Evolutionary conservation across 176 grass and related monocot genomes (phyloP).

Genomic region (Pontederia crassipes): DNA sequence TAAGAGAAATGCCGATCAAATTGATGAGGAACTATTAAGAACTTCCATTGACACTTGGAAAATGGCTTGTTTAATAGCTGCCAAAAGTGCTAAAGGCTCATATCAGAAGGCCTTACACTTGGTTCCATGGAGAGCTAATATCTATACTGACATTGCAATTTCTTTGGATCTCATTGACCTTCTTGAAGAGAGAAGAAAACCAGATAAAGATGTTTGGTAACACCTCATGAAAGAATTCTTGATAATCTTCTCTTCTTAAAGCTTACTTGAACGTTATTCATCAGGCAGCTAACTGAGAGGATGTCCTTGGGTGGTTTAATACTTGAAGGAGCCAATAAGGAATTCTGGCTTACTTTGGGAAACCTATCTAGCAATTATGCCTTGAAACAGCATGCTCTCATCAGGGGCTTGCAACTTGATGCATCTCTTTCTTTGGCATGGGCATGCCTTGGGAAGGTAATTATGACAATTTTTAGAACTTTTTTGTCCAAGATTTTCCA

Average conservation of each 20-base stretch:
- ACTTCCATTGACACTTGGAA: conserved; percentile 56
- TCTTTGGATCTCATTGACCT: conserved; percentile 58
- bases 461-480: conserved; percentile 7
- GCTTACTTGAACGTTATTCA: conserved; percentile 26
- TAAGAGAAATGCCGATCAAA: conserved; percentile 21
- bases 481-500: not conserved
- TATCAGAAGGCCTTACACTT: conserved; percentile 65
- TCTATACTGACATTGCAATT: conserved; percentile 74
- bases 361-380: conserved; percentile 50
- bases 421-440: conserved; percentile 71
- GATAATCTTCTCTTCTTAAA: not conserved
- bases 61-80: conserved; percentile 45
- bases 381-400: conserved; percentile 88
- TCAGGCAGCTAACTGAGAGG: conserved; percentile 73
- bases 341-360: conserved; percentile 85
- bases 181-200: conserved; percentile 28
- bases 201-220: conserved; percentile 51
- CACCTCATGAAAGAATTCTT: conserved; percentile 13
- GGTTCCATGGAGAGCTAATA: conserved; percentile 86
- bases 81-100: conserved; percentile 57
- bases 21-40: conserved; percentile 43
- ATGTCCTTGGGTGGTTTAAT: conserved; percentile 79
- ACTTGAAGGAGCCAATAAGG: conserved; percentile 68
- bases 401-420: conserved; percentile 76
- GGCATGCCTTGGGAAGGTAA: conserved; percentile 92